Base-by-base conservation (phyloP, 495 filamentous ascomycete genomes). In the Trypethelium eluteriae region DNA sequence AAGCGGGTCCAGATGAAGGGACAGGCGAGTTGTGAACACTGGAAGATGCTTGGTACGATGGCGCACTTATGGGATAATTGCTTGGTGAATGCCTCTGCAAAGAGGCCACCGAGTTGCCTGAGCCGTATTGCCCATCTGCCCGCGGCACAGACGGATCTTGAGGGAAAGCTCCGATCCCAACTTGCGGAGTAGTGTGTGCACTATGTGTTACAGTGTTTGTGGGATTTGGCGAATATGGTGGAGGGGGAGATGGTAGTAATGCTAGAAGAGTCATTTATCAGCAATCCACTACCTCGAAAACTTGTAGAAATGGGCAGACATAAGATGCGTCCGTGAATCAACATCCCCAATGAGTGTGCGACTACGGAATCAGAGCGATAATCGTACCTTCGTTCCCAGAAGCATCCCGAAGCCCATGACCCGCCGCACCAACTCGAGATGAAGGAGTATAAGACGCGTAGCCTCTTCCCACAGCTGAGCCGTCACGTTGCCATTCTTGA, bases 311-410 rank as follows among this genome's bases (percentile, higher is more conserved):
- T 25, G 53, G 39, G 62, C 25, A 25, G 25, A 25, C 25, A 35
- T 38, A 12, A 65, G 41, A 66, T 38, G 62, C 62, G 18, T 34
- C 18, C 12, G 14, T 7, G 14, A 7, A 41, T 38, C 38, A 34
- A 14, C 6, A 7, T 44, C 14, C 14, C 41, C 41, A 14, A 44
- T 44, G 25, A 25, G 25, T 25, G 25, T 25, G 18, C 12, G 11
- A 32, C 25, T 38, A 64, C 6, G 18, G 44, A 69, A 34, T 62
- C 25, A 50, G 12, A n/a, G 32, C n/a, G 25, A 25, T 25, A 25
- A 12, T 70, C 59, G 46, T 75, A 78, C 76, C 73, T 71, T 78
- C 76, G 74, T 77, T 75, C 12, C 76, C 76, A 41, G 71, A 74
- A 0, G 72, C 65, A 18, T 77, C 76, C 50, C 67, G 44, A 49